Conservation (phyloP, 2,329 filamentous ascomycete species). For the Calonectria henricotiae region DNA sequence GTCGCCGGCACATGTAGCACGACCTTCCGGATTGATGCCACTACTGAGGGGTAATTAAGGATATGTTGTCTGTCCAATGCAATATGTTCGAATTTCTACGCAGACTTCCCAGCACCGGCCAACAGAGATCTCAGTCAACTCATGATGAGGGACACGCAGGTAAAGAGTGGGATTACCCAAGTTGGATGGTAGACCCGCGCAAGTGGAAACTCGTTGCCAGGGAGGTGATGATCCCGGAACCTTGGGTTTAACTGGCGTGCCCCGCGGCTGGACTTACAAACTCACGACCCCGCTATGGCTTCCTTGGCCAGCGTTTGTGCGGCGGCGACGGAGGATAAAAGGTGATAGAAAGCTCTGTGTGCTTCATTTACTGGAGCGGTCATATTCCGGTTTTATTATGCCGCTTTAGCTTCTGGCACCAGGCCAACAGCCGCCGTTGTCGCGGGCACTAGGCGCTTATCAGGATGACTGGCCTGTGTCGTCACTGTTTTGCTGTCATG, state of each 20-base stretch:
- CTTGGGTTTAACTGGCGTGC: constrained; percentile 13
- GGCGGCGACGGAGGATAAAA: constrained; percentile 7
- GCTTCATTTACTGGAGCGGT: background rate
- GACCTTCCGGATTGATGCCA: background rate
- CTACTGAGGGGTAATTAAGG: no score
- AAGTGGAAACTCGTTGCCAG: constrained; percentile 23
- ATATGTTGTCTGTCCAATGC: background rate
- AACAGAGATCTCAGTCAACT: background rate
- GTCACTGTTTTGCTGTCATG: constrained; percentile 6
- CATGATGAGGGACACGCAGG: constrained; percentile 18
- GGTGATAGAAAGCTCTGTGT: background rate
- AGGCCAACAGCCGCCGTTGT: constrained; percentile 12
- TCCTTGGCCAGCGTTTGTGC: background rate
- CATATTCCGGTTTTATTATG: background rate
- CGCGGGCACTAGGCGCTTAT: constrained; percentile 12
- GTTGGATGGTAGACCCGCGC: constrained; percentile 14
- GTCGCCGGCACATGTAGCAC: background rate
- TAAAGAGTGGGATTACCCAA: constrained; percentile 17
- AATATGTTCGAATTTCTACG: background rate
- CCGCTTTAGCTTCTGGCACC: constrained; percentile 1
- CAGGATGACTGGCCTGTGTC: background rate
- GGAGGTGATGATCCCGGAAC: constrained; percentile 24
- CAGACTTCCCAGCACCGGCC: background rate
- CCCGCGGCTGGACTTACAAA: constrained; percentile 28
- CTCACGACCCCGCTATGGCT: constrained; percentile 34